A percentile compares a stretch with the other conserved stretches of the same genome.
Conservation (phyloP, 306 rosid genomes). For the Abrus precatorius region DNA sequence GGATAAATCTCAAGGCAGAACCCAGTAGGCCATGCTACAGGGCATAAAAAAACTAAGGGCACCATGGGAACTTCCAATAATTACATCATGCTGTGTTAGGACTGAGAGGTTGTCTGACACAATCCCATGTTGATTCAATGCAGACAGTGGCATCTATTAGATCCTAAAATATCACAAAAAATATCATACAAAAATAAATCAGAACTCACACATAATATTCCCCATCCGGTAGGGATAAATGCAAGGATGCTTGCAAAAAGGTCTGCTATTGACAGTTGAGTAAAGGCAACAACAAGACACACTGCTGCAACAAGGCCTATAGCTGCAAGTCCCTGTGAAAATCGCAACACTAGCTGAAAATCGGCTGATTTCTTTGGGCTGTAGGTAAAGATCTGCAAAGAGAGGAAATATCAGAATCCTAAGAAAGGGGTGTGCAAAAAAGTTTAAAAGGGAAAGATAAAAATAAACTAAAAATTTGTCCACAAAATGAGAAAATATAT, state of each 20-base stretch:
- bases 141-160: neutral
- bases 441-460: neutral
- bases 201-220: conserved; percentile 83
- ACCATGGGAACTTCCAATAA: conserved; percentile 4
- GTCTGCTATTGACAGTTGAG: conserved; percentile 72
- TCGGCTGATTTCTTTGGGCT: conserved; percentile 76
- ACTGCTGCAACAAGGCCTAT: conserved; percentile 76
- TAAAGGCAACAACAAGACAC: conserved; percentile 71
- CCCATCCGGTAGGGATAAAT: conserved; percentile 93
- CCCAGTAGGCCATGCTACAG: neutral
- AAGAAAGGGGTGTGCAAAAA: neutral
- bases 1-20: conserved; percentile 29
- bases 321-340: conserved; percentile 80
- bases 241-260: conserved; percentile 88
- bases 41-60: neutral
- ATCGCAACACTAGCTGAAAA: conserved; percentile 82
- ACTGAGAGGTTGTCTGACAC: conserved; percentile 9
- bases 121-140: conserved; percentile 21
- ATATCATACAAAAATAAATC: conserved; percentile 24
- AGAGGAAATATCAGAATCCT: conserved; percentile 32
- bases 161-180: neutral
- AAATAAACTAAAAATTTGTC: neutral
- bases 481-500: neutral
- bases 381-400: conserved; percentile 81
- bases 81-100: neutral